Conservation (phyloP, 1,139 yeast species). For the Taphrina wiesneri region DNA sequence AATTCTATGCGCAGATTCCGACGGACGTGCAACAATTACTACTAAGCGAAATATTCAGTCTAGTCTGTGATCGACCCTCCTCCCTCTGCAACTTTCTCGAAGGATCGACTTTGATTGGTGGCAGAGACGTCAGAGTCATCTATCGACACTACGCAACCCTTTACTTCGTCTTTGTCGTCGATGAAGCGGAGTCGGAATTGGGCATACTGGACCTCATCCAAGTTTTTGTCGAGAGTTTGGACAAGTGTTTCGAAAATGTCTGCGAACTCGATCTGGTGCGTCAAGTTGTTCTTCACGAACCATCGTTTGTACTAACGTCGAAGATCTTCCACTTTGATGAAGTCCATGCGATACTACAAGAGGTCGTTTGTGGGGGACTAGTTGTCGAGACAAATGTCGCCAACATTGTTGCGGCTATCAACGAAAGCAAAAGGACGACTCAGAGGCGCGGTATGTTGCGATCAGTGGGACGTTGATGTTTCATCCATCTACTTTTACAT, state of each 20-base stretch:
- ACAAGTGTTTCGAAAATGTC: constrained; percentile 87
- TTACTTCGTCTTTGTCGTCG: constrained; percentile 91
- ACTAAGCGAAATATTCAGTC: constrained; percentile 70
- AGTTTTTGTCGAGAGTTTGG: constrained; percentile 93
- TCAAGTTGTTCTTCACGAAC: no score
- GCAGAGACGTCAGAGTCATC: constrained; percentile 81
- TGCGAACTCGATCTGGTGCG: constrained; percentile 93
- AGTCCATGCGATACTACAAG: constrained; percentile 77
- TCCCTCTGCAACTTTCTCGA: constrained; percentile 71
- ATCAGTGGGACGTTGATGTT: neutral
- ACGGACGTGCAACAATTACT: constrained; percentile 71
- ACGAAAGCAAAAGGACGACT: constrained; percentile 46
- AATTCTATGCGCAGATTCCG: constrained; percentile 86
- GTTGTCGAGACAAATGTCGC: constrained; percentile 90
- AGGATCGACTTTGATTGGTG: constrained; percentile 54
- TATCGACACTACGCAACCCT: constrained; percentile 93
- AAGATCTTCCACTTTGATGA: constrained; percentile 79
- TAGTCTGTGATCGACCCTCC: constrained; percentile 67
- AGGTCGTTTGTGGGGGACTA: constrained; percentile 96
- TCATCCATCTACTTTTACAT: neutral
- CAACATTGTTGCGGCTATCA: constrained; percentile 71
- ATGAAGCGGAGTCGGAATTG: constrained; percentile 90
- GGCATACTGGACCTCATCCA: constrained; percentile 93
- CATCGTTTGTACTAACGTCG: neutral
- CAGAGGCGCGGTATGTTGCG: constrained; percentile 11